phyloP scores from a whole-genome alignment of 768 basidiomycete genomes.

The Suillus placidus region DNA sequence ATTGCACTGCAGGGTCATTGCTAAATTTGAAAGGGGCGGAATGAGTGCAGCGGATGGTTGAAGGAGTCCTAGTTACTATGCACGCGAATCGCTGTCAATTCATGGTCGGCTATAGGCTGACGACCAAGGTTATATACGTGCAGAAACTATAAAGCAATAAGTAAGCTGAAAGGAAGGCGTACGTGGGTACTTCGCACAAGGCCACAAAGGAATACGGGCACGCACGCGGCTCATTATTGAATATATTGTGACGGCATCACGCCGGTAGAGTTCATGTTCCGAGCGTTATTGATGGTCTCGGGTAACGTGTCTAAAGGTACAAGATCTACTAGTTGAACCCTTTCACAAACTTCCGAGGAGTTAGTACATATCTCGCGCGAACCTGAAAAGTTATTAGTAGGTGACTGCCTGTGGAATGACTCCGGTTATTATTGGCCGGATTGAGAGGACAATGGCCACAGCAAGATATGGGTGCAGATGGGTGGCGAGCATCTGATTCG shows the following conservation, averaged over 20 bases:
- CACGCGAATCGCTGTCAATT: neutral
- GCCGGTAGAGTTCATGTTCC: neutral
- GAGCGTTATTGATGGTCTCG: neutral
- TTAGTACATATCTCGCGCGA: neutral
- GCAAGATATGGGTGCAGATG: neutral
- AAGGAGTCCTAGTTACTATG: neutral
- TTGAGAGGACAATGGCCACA: slow-evolving; percentile 5
- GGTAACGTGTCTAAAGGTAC: neutral
- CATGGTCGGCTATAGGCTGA: neutral
- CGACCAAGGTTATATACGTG: neutral
- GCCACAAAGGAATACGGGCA: neutral
- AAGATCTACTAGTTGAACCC: neutral
- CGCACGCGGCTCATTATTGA: neutral
- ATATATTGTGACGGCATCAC: neutral
- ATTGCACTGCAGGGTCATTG: neutral
- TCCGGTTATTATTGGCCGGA: neutral
- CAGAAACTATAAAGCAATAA: neutral
- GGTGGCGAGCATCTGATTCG: no score
- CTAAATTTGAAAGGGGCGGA: neutral
- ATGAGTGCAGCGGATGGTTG: neutral
- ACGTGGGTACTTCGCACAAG: neutral
- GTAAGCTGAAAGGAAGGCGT: neutral
- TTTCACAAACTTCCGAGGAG: neutral
- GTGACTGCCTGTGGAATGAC: no score
- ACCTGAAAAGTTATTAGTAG: no score